These are phyloP conservation scores for Eurotiales sp. DNA, from an alignment of 2,329 filamentous ascomycete species.

Conservation along the genomic window DNA sequence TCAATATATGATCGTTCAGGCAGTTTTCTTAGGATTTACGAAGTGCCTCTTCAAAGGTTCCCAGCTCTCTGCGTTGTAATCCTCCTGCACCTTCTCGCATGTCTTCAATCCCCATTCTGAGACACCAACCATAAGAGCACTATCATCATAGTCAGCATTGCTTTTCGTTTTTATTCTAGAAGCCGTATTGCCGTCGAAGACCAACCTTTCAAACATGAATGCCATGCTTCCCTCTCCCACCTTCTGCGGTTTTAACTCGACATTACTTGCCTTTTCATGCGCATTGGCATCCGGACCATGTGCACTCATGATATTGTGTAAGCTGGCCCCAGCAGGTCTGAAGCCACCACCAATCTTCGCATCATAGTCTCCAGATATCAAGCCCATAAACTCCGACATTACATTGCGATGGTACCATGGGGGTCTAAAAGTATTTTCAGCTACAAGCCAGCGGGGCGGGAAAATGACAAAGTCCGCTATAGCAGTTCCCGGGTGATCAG, in stretches of 20 bases:
- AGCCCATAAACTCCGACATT: conserved; percentile 64
- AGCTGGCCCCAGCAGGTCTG: conserved; percentile 57
- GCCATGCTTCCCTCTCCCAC: conserved; percentile 59
- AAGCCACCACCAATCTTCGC: conserved; percentile 57
- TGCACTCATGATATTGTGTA: conserved; percentile 70
- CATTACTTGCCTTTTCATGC: conserved; percentile 53
- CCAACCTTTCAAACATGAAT: conserved; percentile 60
- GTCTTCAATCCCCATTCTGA: conserved; percentile 69
- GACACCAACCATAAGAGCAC: conserved; percentile 65
- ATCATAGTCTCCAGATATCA: conserved; percentile 60
- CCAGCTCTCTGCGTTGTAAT: conserved; percentile 82
- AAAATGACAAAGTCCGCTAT: conserved; percentile 65
- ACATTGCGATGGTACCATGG: conserved; percentile 64
- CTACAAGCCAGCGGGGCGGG: conserved; percentile 61
- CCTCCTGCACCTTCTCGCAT: conserved; percentile 66
- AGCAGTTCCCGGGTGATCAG: conserved; percentile 57
- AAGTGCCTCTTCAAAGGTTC: conserved; percentile 63
- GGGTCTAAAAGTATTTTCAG: conserved; percentile 57
- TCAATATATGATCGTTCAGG: too few species aligned
- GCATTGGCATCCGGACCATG: conserved; percentile 58
- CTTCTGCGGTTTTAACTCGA: conserved; percentile 53
- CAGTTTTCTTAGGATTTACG: conserved; percentile 38
- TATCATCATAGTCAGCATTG: conserved; percentile 24
- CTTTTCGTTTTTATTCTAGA: conserved; percentile 34
- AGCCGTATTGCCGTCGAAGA: too few species aligned